Evolutionary conservation across 768 basidiomycete genomes (phyloP).

Genomic region (Austroboletus eburneus): DNA sequence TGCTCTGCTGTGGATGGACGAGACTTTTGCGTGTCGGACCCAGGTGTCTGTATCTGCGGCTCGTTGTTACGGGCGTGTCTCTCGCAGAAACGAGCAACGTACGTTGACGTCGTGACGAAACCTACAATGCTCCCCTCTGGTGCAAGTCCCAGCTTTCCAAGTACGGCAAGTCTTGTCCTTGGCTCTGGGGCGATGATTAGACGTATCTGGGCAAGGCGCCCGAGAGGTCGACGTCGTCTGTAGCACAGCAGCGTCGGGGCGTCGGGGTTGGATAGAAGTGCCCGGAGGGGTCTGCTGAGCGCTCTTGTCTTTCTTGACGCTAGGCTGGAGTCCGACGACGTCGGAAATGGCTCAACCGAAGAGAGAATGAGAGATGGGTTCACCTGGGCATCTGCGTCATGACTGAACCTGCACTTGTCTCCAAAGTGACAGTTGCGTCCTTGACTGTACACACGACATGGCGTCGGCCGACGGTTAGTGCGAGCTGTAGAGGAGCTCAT

Average conservation of each 20-base stretch:
- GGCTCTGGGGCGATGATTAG: conserved; percentile 18
- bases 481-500: conserved; percentile 8
- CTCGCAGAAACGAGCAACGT: conserved; percentile 1
- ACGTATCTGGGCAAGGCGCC: conserved; percentile 1
- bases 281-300: neutral
- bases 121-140: conserved; percentile 33
- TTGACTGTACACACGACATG: conserved; percentile 21
- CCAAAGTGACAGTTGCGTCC: conserved; percentile 26
- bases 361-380: neutral
- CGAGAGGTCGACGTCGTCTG: neutral
- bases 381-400: conserved; percentile 12
- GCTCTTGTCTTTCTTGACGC: neutral
- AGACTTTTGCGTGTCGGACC: neutral
- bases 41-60: conserved; percentile 9
- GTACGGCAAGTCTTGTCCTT: conserved; percentile 24
- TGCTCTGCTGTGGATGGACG: conserved; percentile 1
- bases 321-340: neutral
- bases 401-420: conserved; percentile 22
- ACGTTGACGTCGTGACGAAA: conserved; percentile 34
- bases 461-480: conserved; percentile 1
- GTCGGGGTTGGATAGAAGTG: neutral
- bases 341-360: neutral
- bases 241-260: neutral
- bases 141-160: conserved; percentile 38
- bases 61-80: neutral